Evolutionary conservation across 1,139 yeast species (phyloP), one percentile per base, ranked within the genome.

Genomic region (Arxiozyma telluris): DNA sequence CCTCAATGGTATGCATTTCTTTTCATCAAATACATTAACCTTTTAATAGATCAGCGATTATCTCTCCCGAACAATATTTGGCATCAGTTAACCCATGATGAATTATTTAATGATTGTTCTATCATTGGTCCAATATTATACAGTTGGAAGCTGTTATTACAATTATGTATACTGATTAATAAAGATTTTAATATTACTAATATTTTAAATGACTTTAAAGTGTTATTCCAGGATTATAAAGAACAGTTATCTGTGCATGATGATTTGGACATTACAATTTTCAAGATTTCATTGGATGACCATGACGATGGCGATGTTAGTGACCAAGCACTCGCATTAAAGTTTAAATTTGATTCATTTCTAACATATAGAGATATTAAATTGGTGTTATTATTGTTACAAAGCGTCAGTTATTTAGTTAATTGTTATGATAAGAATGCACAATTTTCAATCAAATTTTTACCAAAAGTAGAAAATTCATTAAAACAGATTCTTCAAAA

Each of bases 361-460:
- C 61, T 65, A 41, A 55, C 60, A 25, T 66, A 65, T 44, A 58
- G 57, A 39, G 64, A 66, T 49, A 50, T 65, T 49, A 68, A 66
- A 51, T 61, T 62, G 41, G 21, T 66, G 2, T 51, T 68, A n/a
- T 50, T 67, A 9, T 53, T 68, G 15, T 56, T 67, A 22, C 71
- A 68, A 53, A 66, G 70, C 54, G 63, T 66, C 7, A 66, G 70
- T 54, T 68, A 63, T 50, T 50, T 68, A 30, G 61, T 64, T 4
- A 68, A 65, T 49, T 66, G 69, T 46, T 64, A 65, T 49, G 70
- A 66, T 50, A 58, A 59, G 22, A 60, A 58, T 42, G 64, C 68
- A 6, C 65, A 65, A 52, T 67, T 66, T 50, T 66, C 70, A 0
- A 57, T 57, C 7, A 63, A 58, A 50, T 67, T 65, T 44, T 51